Evolutionary conservation across 495 filamentous ascomycete species (phyloP).

Genomic region (Bombardia bombarda): DNA sequence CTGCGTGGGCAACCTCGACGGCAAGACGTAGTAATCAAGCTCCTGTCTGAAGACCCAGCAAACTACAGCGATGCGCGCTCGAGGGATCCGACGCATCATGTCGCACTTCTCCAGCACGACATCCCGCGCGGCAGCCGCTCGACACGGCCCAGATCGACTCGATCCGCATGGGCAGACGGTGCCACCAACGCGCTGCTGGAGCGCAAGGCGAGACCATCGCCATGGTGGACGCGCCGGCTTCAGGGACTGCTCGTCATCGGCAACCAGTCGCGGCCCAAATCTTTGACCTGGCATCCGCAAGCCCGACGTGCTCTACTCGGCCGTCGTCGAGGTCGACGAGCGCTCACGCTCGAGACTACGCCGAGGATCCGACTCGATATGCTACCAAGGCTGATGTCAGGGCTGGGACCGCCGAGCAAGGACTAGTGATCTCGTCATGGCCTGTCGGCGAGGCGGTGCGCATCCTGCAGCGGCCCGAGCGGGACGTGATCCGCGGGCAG

Average conservation of each 20-base stretch:
- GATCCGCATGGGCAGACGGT: slow-evolving; percentile 80
- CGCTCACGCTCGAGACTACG: slow-evolving; percentile 84
- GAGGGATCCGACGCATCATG: slow-evolving; percentile 90
- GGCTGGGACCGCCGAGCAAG: slow-evolving; percentile 42
- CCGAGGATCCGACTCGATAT: slow-evolving; percentile 63
- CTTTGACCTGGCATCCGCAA: slow-evolving; percentile 76
- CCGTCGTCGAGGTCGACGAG: slow-evolving; percentile 73
- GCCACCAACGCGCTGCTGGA: slow-evolving; percentile 87
- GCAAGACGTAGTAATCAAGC: slow-evolving; percentile 77
- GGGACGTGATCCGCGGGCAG: slow-evolving; percentile 42
- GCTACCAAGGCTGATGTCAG: slow-evolving; percentile 40
- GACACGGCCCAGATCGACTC: slow-evolving; percentile 79
- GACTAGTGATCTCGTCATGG: too few relatives aligned
- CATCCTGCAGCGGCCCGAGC: slow-evolving; percentile 52
- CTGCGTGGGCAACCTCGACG: slow-evolving; percentile 56
- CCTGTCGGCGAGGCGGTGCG: slow-evolving; percentile 67
- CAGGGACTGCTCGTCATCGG: slow-evolving; percentile 85
- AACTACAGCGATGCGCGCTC: slow-evolving; percentile 87
- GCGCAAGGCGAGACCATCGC: slow-evolving; percentile 86
- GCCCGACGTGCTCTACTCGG: slow-evolving; percentile 70
- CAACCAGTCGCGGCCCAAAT: slow-evolving; percentile 79
- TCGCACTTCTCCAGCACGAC: slow-evolving; percentile 67
- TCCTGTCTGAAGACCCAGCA: slow-evolving; percentile 81
- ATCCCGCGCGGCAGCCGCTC: slow-evolving; percentile 75
- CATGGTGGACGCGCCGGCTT: slow-evolving; percentile 91